Base-by-base conservation (phyloP, 345 rosid species). In the Anastatica hierochuntica region DNA sequence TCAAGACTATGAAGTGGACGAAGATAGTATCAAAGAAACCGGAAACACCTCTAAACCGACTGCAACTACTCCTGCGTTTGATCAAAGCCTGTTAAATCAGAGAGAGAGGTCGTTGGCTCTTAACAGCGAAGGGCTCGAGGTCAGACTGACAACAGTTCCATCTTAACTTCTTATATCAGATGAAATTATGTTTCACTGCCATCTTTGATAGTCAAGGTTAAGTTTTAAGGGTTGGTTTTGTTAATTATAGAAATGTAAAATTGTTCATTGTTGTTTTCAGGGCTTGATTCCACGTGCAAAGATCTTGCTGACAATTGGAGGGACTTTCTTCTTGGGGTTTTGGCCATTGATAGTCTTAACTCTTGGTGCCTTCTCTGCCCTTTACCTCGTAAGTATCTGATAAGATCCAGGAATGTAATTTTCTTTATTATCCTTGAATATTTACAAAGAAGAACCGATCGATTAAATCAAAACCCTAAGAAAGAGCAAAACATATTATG, bases 91-190 rank as follows among this genome's bases (percentile, higher is more conserved):
- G 65, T 53, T 72, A 19, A 81, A 92, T 71, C 96, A 88, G 62
- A 81, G 96, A 74, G 88, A 92, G 69, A 71, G 51, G 8, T 92
- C 96, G n/a, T 72, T 88, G 82, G 79, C 87, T 10, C 72, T 92
- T 69, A 85, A 88, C 72, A 92, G 98, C 37, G 98, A 92, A 81
- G 98, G 98, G 60, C 88, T 92, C 62, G 94, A 88, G 96, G 98
- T 92, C 70, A 43, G 43, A 26, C n/a, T n/a, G n/a, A n/a, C n/a
- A n/a, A n/a, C n/a, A n/a, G n/a, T n/a, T n/a, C n/a, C n/a, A n/a
- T n/a, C n/a, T n/a, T n/a, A n/a, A n/a, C n/a, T n/a, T n/a, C n/a
- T n/a, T n/a, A n/a, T n/a, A n/a, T n/a, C n/a, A n/a, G n/a, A n/a
- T n/a, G n/a, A n/a, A n/a, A n/a, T n/a, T n/a, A n/a, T n/a, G n/a